Evolutionary conservation across 2,329 filamentous ascomycete species (phyloP).

Genomic region (Venturia oleaginea): DNA sequence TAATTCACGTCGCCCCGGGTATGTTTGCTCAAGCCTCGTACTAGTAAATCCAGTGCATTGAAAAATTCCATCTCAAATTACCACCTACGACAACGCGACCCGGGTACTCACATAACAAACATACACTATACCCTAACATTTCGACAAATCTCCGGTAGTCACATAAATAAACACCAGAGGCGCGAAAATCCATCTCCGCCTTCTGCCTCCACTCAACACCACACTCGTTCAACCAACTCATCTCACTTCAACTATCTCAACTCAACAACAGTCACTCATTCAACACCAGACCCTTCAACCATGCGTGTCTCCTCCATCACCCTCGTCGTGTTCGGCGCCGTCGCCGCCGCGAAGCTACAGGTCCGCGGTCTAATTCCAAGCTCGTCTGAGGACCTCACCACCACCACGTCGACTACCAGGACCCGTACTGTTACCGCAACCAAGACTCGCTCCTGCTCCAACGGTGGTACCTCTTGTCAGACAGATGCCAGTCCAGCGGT

Average conservation of each 20-base stretch:
- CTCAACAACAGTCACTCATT: constrained; percentile 5
- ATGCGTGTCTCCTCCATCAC: neutral
- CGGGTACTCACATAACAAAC: neutral
- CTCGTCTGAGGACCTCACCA: neutral
- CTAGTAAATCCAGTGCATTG: neutral
- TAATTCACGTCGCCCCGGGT: neutral
- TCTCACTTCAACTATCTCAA: neutral
- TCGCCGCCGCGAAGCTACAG: neutral
- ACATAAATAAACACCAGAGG: neutral
- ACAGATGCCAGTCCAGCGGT: neutral
- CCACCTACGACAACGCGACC: neutral
- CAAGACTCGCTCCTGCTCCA: neutral
- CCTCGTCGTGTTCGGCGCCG: neutral
- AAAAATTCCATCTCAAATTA: neutral
- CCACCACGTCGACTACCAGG: neutral
- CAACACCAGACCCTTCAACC: neutral
- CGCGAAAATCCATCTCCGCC: neutral
- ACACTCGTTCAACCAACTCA: neutral
- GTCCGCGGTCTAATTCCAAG: neutral
- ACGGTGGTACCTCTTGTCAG: neutral
- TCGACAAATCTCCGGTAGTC: neutral
- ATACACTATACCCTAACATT: neutral
- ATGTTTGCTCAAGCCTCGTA: neutral
- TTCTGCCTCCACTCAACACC: neutral
- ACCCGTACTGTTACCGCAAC: neutral